These are phyloP conservation scores for Candida hungchunana DNA, from an alignment of 805 yeast species.

Conservation along the genomic window DNA sequence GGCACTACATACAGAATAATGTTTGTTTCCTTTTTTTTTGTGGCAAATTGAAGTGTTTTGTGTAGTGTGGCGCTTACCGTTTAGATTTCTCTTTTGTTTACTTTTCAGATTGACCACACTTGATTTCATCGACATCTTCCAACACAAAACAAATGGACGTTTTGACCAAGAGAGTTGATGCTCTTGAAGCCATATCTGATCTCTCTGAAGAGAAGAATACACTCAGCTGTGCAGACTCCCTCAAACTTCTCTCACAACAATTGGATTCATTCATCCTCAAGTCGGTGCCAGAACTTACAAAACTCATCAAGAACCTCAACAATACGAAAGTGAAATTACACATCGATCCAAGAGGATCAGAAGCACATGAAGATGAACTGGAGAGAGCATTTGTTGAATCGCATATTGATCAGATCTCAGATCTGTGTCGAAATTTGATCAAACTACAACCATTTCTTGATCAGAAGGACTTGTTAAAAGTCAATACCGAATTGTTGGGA, in stretches of 20 bases:
- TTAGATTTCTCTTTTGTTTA: no score
- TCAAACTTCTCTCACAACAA: slow-evolving; percentile 5
- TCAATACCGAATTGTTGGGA: neutral
- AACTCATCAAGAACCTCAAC: slow-evolving; percentile 10
- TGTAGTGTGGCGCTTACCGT: no score
- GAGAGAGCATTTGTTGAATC: slow-evolving; percentile 9
- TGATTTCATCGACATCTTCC: no score
- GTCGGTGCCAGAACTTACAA: slow-evolving; percentile 1
- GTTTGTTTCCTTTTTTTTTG: no score
- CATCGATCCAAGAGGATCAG: slow-evolving; percentile 1
- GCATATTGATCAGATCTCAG: slow-evolving; percentile 8
- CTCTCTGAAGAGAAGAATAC: slow-evolving; percentile 2
- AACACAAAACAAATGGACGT: no score
- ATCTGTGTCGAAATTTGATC: neutral
- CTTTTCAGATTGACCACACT: no score
- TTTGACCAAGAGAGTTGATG: slow-evolving; percentile 3
- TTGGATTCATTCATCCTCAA: slow-evolving; percentile 6
- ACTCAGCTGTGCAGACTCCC: slow-evolving; percentile 3
- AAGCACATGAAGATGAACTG: neutral
- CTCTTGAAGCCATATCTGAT: slow-evolving; percentile 7
- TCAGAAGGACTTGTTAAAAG: neutral
- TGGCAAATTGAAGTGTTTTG: no score
- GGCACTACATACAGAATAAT: neutral
- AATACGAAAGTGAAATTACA: slow-evolving; percentile 9
- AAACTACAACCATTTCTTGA: neutral